Evolutionary conservation across 2,329 filamentous ascomycete genomes (phyloP).

Genomic region (Arthrobotrys iridis): DNA sequence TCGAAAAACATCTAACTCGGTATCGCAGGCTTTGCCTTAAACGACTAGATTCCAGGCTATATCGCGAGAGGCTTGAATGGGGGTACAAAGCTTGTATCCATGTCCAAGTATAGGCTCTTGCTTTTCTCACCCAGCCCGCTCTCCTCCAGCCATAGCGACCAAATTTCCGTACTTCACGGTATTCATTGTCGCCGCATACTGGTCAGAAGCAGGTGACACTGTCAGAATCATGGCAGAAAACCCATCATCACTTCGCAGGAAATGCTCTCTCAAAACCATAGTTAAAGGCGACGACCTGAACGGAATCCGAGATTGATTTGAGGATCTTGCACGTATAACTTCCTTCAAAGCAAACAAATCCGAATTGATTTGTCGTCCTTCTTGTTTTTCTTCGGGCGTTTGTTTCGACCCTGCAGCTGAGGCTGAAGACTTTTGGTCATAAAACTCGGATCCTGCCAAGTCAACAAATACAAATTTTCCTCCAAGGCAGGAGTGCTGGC

Average conservation of each 20-base stretch:
- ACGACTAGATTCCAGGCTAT: too few relatives aligned
- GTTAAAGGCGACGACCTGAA: slow-evolving; percentile 63
- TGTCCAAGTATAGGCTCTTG: not conserved
- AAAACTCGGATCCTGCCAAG: slow-evolving; percentile 64
- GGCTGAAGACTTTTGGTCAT: slow-evolving; percentile 58
- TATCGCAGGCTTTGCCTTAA: too few relatives aligned
- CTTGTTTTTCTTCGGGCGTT: slow-evolving; percentile 62
- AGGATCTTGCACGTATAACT: slow-evolving; percentile 63
- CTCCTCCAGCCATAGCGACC: slow-evolving; percentile 60
- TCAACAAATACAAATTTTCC: slow-evolving; percentile 65
- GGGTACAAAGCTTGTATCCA: not conserved
- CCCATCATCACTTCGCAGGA: slow-evolving; percentile 57
- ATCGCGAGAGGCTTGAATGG: too few relatives aligned
- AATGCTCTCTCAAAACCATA: slow-evolving; percentile 63
- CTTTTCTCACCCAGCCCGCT: slow-evolving; percentile 6
- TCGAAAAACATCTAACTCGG: too few relatives aligned
- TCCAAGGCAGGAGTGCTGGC: slow-evolving; percentile 60
- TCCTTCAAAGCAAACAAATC: slow-evolving; percentile 65
- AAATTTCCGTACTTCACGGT: slow-evolving; percentile 64
- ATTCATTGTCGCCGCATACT: slow-evolving; percentile 63
- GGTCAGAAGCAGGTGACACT: slow-evolving; percentile 60
- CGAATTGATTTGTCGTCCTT: slow-evolving; percentile 64
- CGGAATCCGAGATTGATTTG: slow-evolving; percentile 61
- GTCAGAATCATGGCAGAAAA: slow-evolving; percentile 62
- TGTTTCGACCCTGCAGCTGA: slow-evolving; percentile 57